These are phyloP conservation scores for Eucommia ulmoides DNA, from an alignment of 257 asterid genomes.

Conservation along the genomic window DNA sequence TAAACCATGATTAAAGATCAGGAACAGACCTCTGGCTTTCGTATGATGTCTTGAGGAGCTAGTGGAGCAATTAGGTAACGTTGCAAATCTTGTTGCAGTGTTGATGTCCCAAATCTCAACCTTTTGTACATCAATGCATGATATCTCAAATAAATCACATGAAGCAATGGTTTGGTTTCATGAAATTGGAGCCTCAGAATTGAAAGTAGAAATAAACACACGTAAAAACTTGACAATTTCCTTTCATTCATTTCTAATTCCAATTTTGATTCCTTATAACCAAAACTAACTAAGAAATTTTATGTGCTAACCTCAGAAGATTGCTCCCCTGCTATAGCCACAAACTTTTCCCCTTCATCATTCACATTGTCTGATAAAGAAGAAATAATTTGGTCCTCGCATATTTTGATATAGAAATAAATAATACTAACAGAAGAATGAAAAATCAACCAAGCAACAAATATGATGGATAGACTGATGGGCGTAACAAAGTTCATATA, in stretches of 20 bases:
- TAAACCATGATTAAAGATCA: neutral
- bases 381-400: neutral
- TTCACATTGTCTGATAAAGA: constrained; percentile 12
- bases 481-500: no score
- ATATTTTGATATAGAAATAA: no score
- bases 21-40: constrained; percentile 39
- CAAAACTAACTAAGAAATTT: no score
- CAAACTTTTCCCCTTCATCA: constrained; percentile 28
- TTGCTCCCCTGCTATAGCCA: constrained; percentile 66
- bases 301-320: constrained; percentile 37
- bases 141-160: constrained; percentile 1
- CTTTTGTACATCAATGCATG: constrained; percentile 14
- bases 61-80: constrained; percentile 33
- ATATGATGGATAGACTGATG: neutral
- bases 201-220: constrained; percentile 4
- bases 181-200: constrained; percentile 3
- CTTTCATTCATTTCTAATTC: no score
- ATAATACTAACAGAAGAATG: no score
- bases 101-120: constrained; percentile 80
- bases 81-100: constrained; percentile 33
- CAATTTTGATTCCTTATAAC: no score
- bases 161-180: no score
- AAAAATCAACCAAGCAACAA: neutral
- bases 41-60: constrained; percentile 19
- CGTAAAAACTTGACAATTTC: no score